These are phyloP conservation scores for Nicotiana obtusifolia DNA, from an alignment of 257 asterid species.

Conservation along the genomic window DNA sequence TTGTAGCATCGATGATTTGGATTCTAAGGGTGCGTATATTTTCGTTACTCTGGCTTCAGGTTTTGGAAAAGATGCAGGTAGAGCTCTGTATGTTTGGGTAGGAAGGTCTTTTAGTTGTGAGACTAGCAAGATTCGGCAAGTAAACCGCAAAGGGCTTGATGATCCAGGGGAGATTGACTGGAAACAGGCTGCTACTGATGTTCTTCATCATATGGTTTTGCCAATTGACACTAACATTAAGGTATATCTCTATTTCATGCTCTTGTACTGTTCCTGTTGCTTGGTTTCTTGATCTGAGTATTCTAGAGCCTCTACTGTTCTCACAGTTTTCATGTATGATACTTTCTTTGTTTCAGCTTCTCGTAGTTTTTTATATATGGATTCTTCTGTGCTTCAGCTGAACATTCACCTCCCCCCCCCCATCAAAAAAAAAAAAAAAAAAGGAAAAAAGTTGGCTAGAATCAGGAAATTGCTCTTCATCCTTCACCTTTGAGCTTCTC, in stretches of 20 bases:
- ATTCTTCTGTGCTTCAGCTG: background rate
- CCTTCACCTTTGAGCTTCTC: background rate
- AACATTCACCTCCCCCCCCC: background rate
- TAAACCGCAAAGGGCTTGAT: slow-evolving; percentile 13
- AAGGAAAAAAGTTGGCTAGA: background rate
- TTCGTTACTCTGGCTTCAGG: slow-evolving; percentile 20
- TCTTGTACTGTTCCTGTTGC: background rate
- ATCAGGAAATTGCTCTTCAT: background rate
- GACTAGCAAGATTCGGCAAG: slow-evolving; percentile 6
- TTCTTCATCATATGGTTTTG: slow-evolving; percentile 30
- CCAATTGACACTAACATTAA: slow-evolving; percentile 31
- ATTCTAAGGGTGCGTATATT: slow-evolving; percentile 34
- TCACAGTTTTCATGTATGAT: background rate
- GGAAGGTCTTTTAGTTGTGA: slow-evolving; percentile 29
- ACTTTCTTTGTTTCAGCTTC: background rate
- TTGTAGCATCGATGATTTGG: slow-evolving; percentile 24
- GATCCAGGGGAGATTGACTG: slow-evolving; percentile 29
- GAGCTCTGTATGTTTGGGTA: slow-evolving; percentile 34
- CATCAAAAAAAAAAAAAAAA: too few relatives aligned
- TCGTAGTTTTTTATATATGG: background rate
- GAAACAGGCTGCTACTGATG: slow-evolving; percentile 27
- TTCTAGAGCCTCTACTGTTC: background rate
- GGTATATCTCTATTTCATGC: slow-evolving; percentile 21
- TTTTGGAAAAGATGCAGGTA: slow-evolving; percentile 17
- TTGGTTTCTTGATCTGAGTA: background rate